Conservation (phyloP, 1,284 basidiomycete species). For the Pseudozyma sp. region DNA sequence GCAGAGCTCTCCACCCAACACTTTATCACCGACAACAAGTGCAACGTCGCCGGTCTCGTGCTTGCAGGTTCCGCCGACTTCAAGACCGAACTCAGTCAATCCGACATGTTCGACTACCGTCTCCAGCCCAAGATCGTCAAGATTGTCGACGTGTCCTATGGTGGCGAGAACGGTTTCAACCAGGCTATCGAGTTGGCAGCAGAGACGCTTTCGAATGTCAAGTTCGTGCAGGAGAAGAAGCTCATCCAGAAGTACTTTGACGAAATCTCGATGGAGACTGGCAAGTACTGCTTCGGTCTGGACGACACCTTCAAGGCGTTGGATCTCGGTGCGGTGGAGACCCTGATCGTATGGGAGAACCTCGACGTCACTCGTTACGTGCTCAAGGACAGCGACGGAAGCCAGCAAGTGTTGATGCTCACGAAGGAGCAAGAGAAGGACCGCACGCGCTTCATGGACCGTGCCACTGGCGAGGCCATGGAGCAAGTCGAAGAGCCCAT, state of each 20-base stretch:
- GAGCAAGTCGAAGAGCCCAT: conserved; percentile 74
- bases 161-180: conserved; percentile 99
- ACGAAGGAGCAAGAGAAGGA: conserved; percentile 72
- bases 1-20: conserved; percentile 97
- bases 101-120: conserved; percentile 94
- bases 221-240: conserved; percentile 98
- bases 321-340: conserved; percentile 96
- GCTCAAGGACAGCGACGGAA: conserved; percentile 63
- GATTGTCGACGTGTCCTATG: conserved; percentile 91
- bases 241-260: conserved; percentile 91
- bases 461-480: conserved; percentile 94
- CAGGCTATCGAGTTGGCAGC: conserved; percentile 96
- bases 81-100: conserved; percentile 96
- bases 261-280: conserved; percentile 97
- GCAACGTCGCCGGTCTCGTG: conserved; percentile 97
- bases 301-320: conserved; percentile 96
- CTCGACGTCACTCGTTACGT: conserved; percentile 64
- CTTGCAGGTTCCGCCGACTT: conserved; percentile 98
- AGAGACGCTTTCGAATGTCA: conserved; percentile 96
- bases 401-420: conserved; percentile 59
- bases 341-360: conserved; percentile 98
- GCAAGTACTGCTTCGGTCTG: conserved; percentile 97
- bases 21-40: conserved; percentile 97
- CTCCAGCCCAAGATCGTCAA: conserved; percentile 80
- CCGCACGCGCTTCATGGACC: conserved; percentile 92